phyloP scores from a whole-genome alignment of 306 rosid species.

The Chamaecrista fasciculata region DNA sequence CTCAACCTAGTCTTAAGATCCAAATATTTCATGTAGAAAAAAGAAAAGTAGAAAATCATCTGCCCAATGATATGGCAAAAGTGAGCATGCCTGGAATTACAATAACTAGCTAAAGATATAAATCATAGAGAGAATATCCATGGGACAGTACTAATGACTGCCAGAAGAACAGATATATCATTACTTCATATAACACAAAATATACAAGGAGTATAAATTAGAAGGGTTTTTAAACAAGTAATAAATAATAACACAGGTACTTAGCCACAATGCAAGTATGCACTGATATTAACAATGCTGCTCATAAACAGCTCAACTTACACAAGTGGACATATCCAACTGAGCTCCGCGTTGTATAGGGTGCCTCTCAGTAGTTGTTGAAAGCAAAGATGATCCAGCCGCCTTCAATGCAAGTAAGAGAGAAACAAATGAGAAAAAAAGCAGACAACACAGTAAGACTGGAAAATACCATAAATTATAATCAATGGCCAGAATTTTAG shows the following conservation, averaged over 20 bases:
- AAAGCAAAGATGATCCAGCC: constrained; percentile 27
- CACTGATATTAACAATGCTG: constrained; percentile 18
- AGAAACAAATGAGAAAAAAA: neutral
- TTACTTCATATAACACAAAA: neutral
- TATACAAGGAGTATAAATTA: neutral
- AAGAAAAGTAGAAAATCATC: neutral
- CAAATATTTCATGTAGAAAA: neutral
- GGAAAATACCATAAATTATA: neutral
- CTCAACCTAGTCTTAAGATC: neutral
- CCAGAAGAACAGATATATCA: neutral
- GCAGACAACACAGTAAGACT: neutral
- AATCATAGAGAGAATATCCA: neutral
- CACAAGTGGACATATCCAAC: constrained; percentile 37
- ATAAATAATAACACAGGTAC: constrained; percentile 1
- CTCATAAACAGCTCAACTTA: constrained; percentile 38
- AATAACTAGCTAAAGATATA: neutral
- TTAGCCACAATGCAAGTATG: neutral
- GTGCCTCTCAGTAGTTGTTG: constrained; percentile 27
- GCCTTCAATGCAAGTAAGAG: constrained; percentile 20
- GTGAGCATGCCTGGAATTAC: neutral
- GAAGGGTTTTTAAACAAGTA: neutral
- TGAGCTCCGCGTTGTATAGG: constrained; percentile 20
- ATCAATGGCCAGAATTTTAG: neutral
- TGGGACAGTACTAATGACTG: neutral
- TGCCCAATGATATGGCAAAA: neutral